Evolutionary conservation across 2,329 filamentous ascomycete genomes (phyloP).

Genomic region (Bipolaris bicolor): DNA sequence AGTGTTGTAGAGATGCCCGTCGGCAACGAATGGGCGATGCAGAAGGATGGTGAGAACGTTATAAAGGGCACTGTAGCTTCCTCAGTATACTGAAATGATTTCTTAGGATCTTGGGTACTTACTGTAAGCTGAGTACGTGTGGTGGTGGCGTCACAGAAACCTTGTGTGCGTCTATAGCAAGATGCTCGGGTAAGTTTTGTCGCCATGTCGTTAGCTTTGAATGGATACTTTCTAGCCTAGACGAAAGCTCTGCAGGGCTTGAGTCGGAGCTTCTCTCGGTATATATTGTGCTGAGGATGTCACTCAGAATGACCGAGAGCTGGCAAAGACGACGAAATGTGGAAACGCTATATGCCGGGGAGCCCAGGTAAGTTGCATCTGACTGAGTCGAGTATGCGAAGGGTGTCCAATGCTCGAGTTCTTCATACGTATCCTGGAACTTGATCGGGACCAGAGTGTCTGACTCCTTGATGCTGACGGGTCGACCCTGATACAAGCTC

Average conservation of each 20-base stretch:
- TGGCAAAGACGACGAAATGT: conserved; percentile 53
- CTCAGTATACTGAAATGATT: neutral
- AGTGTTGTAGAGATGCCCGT: conserved; percentile 56
- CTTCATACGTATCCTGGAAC: conserved; percentile 60
- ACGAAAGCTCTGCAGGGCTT: conserved; percentile 45
- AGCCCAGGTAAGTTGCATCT: conserved; percentile 41
- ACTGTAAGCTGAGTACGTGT: conserved; percentile 36
- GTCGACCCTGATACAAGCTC: conserved; percentile 61
- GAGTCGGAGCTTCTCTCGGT: conserved; percentile 46
- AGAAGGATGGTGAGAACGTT: conserved; percentile 61
- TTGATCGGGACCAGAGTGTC: conserved; percentile 56
- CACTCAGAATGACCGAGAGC: conserved; percentile 56
- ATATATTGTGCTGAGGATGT: conserved; percentile 49
- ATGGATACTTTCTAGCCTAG: conserved; percentile 50
- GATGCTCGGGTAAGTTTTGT: conserved; percentile 50
- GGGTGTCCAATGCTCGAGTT: conserved; percentile 60
- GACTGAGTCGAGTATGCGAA: conserved; percentile 46
- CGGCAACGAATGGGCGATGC: conserved; percentile 60
- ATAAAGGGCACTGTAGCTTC: conserved; percentile 50
- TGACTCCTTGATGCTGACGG: conserved; percentile 55
- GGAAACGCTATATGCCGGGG: conserved; percentile 53
- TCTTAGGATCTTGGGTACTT: neutral
- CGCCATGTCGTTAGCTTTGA: conserved; percentile 54
- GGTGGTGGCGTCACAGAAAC: conserved; percentile 45
- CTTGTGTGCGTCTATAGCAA: conserved; percentile 48